phyloP scores from a whole-genome alignment of 164 flowering plant species.

The Vitis cinerea region DNA sequence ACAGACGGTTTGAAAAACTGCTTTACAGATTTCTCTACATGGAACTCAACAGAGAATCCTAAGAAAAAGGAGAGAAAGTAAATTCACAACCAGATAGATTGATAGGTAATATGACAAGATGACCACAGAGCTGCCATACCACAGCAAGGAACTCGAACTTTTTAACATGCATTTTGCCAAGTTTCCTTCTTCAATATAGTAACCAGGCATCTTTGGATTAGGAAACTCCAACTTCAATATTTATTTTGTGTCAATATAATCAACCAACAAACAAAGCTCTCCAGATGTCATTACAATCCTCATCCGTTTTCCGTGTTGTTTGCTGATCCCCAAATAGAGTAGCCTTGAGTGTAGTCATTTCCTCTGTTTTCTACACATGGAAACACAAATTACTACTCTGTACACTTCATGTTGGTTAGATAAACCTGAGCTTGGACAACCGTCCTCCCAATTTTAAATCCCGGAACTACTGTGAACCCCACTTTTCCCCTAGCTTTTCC shows the following conservation, averaged over 20 bases:
- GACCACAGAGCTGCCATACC: conserved; percentile 5
- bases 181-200: background rate
- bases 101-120: background rate
- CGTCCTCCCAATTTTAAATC: conserved; percentile 78
- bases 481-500: conserved; percentile 52
- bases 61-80: conserved; percentile 6
- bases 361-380: background rate
- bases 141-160: background rate
- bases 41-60: background rate
- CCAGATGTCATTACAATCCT: background rate
- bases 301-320: background rate
- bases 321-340: background rate
- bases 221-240: background rate
- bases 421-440: conserved; percentile 86
- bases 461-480: conserved; percentile 88
- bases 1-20: background rate
- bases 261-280: background rate
- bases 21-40: conserved; percentile 24
- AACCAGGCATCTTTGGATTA: background rate
- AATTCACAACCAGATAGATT: conserved; percentile 5
- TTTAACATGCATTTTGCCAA: too few species aligned
- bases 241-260: background rate
- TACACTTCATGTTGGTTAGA: conserved; percentile 35
- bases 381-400: conserved; percentile 16
- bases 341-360: background rate